phyloP scores from a whole-genome alignment of 345 rosid genomes.

The Noccaea caerulescens region DNA sequence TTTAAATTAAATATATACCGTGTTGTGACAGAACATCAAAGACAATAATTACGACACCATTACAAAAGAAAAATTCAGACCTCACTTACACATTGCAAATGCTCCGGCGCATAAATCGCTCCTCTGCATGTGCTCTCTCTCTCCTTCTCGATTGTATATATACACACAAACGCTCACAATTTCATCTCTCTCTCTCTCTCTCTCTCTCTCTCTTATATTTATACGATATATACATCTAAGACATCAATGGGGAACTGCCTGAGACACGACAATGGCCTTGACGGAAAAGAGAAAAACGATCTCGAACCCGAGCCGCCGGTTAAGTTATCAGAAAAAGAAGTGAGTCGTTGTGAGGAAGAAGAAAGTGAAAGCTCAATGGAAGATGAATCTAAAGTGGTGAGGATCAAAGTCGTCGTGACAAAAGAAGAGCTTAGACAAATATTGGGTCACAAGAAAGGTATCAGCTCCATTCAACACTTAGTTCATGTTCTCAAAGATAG shows the following conservation, averaged over 20 bases:
- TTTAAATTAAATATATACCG: slow-evolving; percentile 15
- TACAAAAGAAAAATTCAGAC: slow-evolving; percentile 28
- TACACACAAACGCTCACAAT: neutral
- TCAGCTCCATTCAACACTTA: slow-evolving; percentile 53
- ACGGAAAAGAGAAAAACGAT: slow-evolving; percentile 49
- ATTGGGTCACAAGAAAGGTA: slow-evolving; percentile 44
- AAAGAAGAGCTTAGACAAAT: slow-evolving; percentile 64
- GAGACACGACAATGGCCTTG: slow-evolving; percentile 32
- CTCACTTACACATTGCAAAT: slow-evolving; percentile 34
- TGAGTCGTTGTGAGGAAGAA: slow-evolving; percentile 20
- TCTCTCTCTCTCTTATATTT: slow-evolving; percentile 8
- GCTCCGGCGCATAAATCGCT: slow-evolving; percentile 59
- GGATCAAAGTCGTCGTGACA: slow-evolving; percentile 65
- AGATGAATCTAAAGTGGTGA: slow-evolving; percentile 43
- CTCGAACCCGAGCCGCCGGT: slow-evolving; percentile 21
- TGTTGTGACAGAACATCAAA: slow-evolving; percentile 43
- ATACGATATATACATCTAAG: slow-evolving; percentile 6
- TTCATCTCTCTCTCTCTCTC: slow-evolving; percentile 26
- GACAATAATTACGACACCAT: slow-evolving; percentile 28
- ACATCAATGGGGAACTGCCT: slow-evolving; percentile 42
- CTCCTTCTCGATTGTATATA: neutral
- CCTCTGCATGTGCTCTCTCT: slow-evolving; percentile 54
- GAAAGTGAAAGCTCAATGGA: slow-evolving; percentile 20
- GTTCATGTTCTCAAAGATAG: slow-evolving; percentile 52
- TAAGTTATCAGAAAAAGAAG: slow-evolving; percentile 36